phyloP scores from a whole-genome alignment of 257 asterid genomes.

The Penstemon barbatus region DNA sequence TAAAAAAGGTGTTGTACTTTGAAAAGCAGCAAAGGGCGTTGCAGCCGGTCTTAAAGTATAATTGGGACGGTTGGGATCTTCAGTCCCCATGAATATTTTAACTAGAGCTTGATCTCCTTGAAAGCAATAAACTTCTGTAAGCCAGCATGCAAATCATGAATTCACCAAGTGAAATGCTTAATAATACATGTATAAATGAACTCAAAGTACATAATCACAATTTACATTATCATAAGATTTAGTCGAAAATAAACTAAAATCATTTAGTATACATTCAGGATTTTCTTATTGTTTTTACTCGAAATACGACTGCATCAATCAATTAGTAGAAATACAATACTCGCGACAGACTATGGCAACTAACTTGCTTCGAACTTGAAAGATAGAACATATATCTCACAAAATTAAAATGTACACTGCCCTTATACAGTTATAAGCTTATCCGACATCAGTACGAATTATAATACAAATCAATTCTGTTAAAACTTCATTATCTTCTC shows the following conservation, averaged over 20 bases:
- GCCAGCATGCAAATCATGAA: constrained; percentile 24
- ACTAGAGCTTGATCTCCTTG: constrained; percentile 30
- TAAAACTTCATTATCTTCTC: constrained; percentile 7
- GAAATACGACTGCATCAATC: constrained; percentile 9
- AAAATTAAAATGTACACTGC: constrained; percentile 6
- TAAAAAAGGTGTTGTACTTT: constrained; percentile 45
- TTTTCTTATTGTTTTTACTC: constrained; percentile 3
- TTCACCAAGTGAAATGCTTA: not conserved
- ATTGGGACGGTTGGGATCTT: constrained; percentile 50
- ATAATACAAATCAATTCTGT: constrained; percentile 7
- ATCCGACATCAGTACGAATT: constrained; percentile 3
- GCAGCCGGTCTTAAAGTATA: constrained; percentile 48
- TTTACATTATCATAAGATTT: not conserved
- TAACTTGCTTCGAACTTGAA: not conserved
- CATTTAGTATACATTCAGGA: not conserved
- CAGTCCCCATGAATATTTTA: constrained; percentile 57
- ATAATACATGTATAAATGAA: not conserved
- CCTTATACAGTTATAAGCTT: not conserved
- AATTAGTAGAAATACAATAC: constrained; percentile 8
- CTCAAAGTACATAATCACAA: not conserved
- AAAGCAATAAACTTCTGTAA: constrained; percentile 37
- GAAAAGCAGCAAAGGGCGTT: constrained; percentile 47
- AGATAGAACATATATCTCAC: not conserved
- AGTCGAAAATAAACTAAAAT: not conserved
- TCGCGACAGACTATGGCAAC: not conserved